A percentile compares a stretch with the other conserved stretches of the same genome.
phyloP scores from a whole-genome alignment of 2,329 filamentous ascomycete genomes.

The Sphaceloma murrayae region DNA sequence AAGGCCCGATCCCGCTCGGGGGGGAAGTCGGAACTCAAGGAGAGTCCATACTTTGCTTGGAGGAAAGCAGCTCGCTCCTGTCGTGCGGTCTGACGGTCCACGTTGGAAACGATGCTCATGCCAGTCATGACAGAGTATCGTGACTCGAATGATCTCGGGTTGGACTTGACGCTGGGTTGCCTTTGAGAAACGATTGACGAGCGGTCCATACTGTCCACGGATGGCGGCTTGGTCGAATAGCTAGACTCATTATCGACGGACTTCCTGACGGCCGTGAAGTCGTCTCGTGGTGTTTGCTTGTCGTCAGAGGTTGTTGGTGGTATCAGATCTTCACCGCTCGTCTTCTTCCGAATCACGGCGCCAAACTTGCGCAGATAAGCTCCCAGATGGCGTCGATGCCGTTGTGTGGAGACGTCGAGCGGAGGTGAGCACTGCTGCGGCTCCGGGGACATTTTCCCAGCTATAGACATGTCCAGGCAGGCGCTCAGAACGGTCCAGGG shows the following conservation, averaged over 20 bases:
- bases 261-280: not conserved
- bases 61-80: conserved; percentile 10
- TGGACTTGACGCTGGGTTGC: conserved; percentile 4
- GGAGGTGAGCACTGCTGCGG: conserved; percentile 6
- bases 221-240: conserved; percentile 1
- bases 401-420: conserved; percentile 11
- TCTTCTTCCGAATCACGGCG: conserved; percentile 12
- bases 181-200: not conserved
- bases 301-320: not conserved
- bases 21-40: conserved; percentile 10
- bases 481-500: not conserved
- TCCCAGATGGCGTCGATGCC: conserved; percentile 10
- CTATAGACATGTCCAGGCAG: not conserved
- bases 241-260: conserved; percentile 1
- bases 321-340: not conserved
- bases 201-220: conserved; percentile 6
- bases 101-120: conserved; percentile 10
- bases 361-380: conserved; percentile 11
- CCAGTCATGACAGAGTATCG: conserved; percentile 3
- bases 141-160: conserved; percentile 9
- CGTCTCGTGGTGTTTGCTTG: not conserved
- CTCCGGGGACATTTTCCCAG: conserved; percentile 5
- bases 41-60: conserved; percentile 4
- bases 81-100: conserved; percentile 1
- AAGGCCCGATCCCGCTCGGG: not conserved